phyloP scores from a whole-genome alignment of 176 grass and related monocot species.

The Thalia dealbata region DNA sequence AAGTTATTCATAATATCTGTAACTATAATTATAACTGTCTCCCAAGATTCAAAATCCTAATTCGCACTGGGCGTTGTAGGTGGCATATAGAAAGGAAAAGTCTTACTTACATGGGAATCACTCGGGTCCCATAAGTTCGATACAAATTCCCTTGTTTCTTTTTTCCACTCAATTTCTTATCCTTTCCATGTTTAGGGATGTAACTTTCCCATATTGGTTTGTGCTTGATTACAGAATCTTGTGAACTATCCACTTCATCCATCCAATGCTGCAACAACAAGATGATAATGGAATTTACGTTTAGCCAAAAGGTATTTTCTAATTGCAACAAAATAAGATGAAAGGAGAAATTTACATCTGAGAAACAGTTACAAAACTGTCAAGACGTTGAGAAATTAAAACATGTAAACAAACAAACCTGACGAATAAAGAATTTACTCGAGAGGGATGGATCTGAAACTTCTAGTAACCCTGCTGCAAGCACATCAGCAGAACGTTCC shows the following conservation, averaged over 20 bases:
- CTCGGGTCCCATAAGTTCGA: slow-evolving; percentile 88
- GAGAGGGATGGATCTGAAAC: slow-evolving; percentile 77
- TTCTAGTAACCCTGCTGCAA: slow-evolving; percentile 93
- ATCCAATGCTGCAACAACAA: slow-evolving; percentile 55
- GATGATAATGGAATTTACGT: slow-evolving; percentile 3
- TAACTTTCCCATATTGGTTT: slow-evolving; percentile 95
- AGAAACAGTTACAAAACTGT: background rate
- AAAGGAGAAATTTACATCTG: background rate
- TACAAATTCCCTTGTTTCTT: slow-evolving; percentile 70
- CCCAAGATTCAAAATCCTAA: no score
- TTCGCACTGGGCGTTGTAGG: no score
- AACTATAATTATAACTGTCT: no score
- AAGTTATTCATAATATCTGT: no score
- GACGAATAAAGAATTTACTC: slow-evolving; percentile 89
- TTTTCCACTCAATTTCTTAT: slow-evolving; percentile 49
- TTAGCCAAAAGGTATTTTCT: background rate
- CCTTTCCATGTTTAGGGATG: slow-evolving; percentile 58
- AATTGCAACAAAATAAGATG: background rate
- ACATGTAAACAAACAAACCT: slow-evolving; percentile 37
- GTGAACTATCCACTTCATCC: slow-evolving; percentile 34
- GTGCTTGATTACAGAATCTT: slow-evolving; percentile 75
- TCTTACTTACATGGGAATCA: slow-evolving; percentile 72
- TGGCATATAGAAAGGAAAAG: background rate
- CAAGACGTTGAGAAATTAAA: slow-evolving; percentile 5
- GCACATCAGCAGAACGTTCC: slow-evolving; percentile 94